phyloP scores from a whole-genome alignment of 1,284 basidiomycete species.

The Microstroma glucosiphilum region DNA sequence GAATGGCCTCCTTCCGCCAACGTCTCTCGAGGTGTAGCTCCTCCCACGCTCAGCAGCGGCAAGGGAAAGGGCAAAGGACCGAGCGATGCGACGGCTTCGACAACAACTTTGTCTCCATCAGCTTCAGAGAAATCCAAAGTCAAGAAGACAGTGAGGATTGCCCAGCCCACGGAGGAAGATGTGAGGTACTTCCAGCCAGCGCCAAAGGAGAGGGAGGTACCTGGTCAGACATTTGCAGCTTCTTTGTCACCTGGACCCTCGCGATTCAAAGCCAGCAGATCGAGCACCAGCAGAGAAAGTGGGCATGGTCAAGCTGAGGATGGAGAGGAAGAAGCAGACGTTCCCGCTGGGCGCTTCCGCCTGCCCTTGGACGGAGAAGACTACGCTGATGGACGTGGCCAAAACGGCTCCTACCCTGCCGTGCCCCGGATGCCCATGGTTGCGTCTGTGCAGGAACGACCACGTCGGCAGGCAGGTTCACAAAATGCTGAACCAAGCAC shows the following conservation, averaged over 20 bases:
- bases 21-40: not conserved
- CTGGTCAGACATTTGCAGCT: too few relatives aligned
- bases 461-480: not conserved
- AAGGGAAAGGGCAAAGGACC: not conserved
- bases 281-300: not conserved
- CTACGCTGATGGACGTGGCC: too few relatives aligned
- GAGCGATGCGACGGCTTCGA: not conserved
- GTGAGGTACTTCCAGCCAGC: slow-evolving; percentile 3
- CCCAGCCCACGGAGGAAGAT: not conserved
- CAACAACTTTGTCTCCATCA: not conserved
- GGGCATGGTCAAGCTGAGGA: not conserved
- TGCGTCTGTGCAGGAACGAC: not conserved
- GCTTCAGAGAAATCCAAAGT: not conserved
- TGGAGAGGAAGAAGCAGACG: slow-evolving; percentile 1
- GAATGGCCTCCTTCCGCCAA: not conserved
- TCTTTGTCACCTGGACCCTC: not conserved
- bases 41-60: not conserved
- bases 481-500: not conserved
- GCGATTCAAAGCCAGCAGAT: not conserved
- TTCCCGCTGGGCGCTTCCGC: not conserved
- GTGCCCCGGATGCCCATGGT: too few relatives aligned
- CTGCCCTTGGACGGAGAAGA: too few relatives aligned
- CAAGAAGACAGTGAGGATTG: slow-evolving; percentile 5
- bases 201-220: not conserved
- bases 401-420: too few relatives aligned